Conservation (phyloP, 805 yeast species). For the Wilhelminamyces savonicus region DNA sequence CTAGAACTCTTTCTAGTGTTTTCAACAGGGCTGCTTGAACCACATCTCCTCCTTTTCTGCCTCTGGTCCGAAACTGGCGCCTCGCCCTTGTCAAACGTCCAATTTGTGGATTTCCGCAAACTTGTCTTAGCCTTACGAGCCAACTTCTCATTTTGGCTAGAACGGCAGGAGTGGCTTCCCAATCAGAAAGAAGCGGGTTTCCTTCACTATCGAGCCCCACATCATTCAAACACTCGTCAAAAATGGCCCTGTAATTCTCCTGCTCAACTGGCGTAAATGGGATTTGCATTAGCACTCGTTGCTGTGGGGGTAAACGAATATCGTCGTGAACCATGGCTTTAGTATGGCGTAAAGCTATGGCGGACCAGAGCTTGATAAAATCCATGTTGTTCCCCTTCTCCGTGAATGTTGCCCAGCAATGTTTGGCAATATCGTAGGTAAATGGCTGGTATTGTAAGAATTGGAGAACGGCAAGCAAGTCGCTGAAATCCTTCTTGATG, state of each 20-base stretch:
- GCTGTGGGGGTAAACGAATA: constrained; percentile 73
- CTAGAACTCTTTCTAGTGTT: constrained; percentile 60
- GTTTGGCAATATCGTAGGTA: constrained; percentile 32
- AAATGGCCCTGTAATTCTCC: constrained; percentile 66
- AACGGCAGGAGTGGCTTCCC: constrained; percentile 40
- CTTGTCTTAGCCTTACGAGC: constrained; percentile 64
- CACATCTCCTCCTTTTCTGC: constrained; percentile 15
- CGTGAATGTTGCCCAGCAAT: constrained; percentile 33
- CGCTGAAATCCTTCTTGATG: constrained; percentile 57
- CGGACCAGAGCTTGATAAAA: constrained; percentile 42
- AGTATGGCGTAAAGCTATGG: constrained; percentile 69
- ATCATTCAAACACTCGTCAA: constrained; percentile 50
- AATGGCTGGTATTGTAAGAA: constrained; percentile 70
- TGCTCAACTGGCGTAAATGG: constrained; percentile 82
- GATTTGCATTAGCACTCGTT: constrained; percentile 58
- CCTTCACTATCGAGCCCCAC: constrained; percentile 53
- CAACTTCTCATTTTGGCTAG: constrained; percentile 54
- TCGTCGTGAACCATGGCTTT: constrained; percentile 77
- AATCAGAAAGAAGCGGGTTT: constrained; percentile 41
- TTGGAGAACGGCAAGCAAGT: constrained; percentile 63
- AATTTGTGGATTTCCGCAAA: constrained; percentile 75
- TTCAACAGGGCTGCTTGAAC: constrained; percentile 14
- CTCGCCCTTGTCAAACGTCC: constrained; percentile 31
- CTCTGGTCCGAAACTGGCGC: too few species aligned
- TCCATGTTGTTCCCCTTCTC: constrained; percentile 16